Base-by-base conservation (phyloP, 176 grass and related monocot genomes). In the Secale cereale region DNA sequence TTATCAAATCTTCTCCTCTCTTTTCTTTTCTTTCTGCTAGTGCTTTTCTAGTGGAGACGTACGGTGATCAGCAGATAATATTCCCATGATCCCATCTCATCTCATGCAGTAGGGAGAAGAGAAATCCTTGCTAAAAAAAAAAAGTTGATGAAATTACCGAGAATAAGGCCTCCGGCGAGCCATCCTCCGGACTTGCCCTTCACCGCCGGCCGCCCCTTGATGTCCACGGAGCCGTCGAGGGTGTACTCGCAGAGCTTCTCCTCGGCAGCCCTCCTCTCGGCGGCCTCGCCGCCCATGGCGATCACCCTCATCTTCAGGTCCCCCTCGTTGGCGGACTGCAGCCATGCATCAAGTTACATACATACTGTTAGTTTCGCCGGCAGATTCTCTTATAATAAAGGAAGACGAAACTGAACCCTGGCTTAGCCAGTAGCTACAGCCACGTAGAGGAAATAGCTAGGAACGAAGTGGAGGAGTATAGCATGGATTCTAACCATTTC, bases 161-260 rank as follows among this genome's bases (percentile, higher is more conserved):
- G 92, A 66, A 97, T 87, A 59, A 97, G 85, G 77, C 73, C 87
- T 33, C 91, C 92, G 72, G 94, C 89, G 5, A 94, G 77, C 89
- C 94, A 94, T 25, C 94, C 87, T 43, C 94, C 94, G 6, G 94
- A 92, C 60, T 76, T 94, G 48, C 82, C 84, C 85, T 94, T 97
- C 41, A 90, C 39, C 28, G 94, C 94, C 8, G 89, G 89, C 3
- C 77, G 86, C 7, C 94, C 94, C 79, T 85, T 91, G 70, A 94
- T 87, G 79, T 94, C 87, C 1, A 97, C 87, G 65, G 94, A 86
- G 36, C 94, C 91, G 72, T 97, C 94, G 7, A 94, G 79, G 30
- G 94, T 97, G 77, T 92, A 87, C 23, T 87, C 88, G 32, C 62
- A 74, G 23, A 83, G 92, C 67, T 82, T 85, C 73, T 89, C 71